Evolutionary conservation across 257 asterid species (phyloP), one percentile per base, ranked within the genome.

Genomic region (Nyctanthes arbortristis): DNA sequence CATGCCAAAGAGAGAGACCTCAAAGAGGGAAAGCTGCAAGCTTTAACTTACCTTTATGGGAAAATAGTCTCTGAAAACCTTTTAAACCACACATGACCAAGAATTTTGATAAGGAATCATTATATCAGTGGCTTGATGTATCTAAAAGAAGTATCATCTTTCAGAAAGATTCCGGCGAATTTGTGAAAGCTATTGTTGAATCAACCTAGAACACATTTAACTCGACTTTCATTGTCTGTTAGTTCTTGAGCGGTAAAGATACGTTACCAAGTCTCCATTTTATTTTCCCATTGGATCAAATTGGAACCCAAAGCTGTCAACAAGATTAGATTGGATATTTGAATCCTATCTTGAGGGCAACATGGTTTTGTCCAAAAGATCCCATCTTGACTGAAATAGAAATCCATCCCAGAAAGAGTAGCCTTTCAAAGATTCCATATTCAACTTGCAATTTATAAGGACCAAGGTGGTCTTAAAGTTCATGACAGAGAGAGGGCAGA

Each of bases 361-460:
- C 25, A n/a, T 45, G 5, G 25, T 16, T 45, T 45, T 20, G 24
- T 24, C 29, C 58, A 49, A 49, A 47, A 47, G 13, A 43, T 18
- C 28, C 57, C 27, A 47, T 18, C 28, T 18, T n/a, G 28, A 47
- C 29, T 22, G 58, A 49, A 20, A 18, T 22, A 65, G 79, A 78
- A 76, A 75, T 81, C 80, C 60, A 49, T 68, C 34, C 67, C 64
- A 58, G 31, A 40, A 33, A 25, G 59, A 8, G 7, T 60, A 8
- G 7, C 52, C 32, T 36, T 75, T 63, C 61, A 11, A 68, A 22
- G 62, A 77, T 69, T 66, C 73, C 73, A 55, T 54, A 65, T 40
- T 73, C 80, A 78, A 82, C 49, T 77, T 76, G 84, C 76, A 59
- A 37, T 67, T 28, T 36, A n/a, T n/a, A n/a, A 37, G 68, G 66